A percentile compares a stretch with the other conserved stretches of the same genome.
phyloP scores from a whole-genome alignment of 208 protist species.

The Perkinsela sp. region DNA sequence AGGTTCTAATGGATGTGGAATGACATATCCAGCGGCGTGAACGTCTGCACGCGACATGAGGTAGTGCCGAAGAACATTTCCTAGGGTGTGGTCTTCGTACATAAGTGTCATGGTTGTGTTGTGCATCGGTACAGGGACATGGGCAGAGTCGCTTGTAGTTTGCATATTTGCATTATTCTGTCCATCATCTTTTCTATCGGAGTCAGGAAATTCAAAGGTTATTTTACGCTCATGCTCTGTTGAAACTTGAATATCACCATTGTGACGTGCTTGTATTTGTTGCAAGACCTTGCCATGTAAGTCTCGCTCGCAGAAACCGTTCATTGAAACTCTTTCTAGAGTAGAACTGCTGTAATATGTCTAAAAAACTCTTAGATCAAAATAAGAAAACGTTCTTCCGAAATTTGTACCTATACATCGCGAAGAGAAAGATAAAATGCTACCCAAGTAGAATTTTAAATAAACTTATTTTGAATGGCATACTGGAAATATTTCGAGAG shows the following conservation, averaged over 20 bases:
- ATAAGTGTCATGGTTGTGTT: constrained; percentile 19
- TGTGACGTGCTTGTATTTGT: neutral
- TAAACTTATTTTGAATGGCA: too few species aligned
- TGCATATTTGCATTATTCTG: neutral
- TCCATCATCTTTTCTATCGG: neutral
- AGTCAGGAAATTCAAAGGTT: neutral
- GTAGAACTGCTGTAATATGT: too few species aligned
- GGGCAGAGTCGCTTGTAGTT: too few species aligned
- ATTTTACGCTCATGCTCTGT: neutral
- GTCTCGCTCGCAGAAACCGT: neutral
- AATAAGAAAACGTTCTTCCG: neutral
- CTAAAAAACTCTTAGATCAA: neutral
- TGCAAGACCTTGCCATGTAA: neutral
- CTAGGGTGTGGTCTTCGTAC: constrained; percentile 60
- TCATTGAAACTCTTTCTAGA: too few species aligned
- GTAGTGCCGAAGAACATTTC: constrained; percentile 57
- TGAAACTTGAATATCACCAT: neutral
- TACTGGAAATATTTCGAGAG: too few species aligned
- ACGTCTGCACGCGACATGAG: constrained; percentile 39
- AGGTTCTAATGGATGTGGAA: constrained; percentile 62
- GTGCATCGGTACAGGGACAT: too few species aligned
- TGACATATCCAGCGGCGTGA: constrained; percentile 47
- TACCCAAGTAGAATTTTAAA: too few species aligned
- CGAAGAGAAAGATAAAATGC: too few species aligned
- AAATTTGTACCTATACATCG: too few species aligned